phyloP scores from a whole-genome alignment of 2,329 filamentous ascomycete genomes.

The Clonostachys solani region DNA sequence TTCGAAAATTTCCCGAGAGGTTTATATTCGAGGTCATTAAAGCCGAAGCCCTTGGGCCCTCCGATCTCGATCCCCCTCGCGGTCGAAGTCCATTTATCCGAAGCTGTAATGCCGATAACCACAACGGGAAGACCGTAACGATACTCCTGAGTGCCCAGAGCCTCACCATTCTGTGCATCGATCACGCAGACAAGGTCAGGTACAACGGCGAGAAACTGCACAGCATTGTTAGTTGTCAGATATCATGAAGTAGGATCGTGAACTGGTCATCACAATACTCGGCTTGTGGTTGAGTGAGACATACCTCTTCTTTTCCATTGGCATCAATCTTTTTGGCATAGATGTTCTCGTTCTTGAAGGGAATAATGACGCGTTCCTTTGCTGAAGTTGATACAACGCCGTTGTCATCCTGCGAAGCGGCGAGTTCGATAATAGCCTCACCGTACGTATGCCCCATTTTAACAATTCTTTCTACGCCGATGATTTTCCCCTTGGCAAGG shows the following conservation, averaged over 20 bases:
- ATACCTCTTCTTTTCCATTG: constrained; percentile 16
- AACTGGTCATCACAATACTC: no score
- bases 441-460: constrained; percentile 56
- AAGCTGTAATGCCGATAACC: constrained; percentile 40
- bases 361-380: constrained; percentile 47
- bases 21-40: constrained; percentile 40
- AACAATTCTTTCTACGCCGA: constrained; percentile 51
- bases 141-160: constrained; percentile 53
- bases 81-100: constrained; percentile 38
- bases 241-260: no score
- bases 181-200: constrained; percentile 53
- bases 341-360: constrained; percentile 73
- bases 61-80: constrained; percentile 42
- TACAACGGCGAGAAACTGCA: constrained; percentile 42
- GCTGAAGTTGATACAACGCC: constrained; percentile 28
- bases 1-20: constrained; percentile 42
- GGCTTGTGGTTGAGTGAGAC: constrained; percentile 14
- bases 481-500: constrained; percentile 61
- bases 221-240: no score
- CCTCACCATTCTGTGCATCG: constrained; percentile 51
- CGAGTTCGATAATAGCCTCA: constrained; percentile 42
- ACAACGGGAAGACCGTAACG: constrained; percentile 46
- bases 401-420: constrained; percentile 18
- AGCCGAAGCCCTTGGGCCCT: constrained; percentile 42
- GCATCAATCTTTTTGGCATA: constrained; percentile 35